These are phyloP conservation scores for Alternaria tenuissima DNA, from an alignment of 2,329 filamentous ascomycete genomes.

Conservation along the genomic window DNA sequence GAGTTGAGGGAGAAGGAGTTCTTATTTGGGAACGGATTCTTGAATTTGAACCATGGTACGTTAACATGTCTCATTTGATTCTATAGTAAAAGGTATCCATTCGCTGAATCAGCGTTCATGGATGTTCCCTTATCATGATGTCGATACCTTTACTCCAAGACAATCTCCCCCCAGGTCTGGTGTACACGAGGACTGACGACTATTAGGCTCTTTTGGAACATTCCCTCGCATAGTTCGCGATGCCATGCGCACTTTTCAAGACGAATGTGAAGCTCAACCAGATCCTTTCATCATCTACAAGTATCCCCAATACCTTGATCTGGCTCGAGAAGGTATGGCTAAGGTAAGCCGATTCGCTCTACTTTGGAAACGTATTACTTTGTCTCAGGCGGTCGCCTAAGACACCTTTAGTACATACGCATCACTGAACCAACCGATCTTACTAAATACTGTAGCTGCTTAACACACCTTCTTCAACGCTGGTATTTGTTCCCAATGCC, in stretches of 20 bases:
- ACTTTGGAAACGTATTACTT: too few relatives aligned
- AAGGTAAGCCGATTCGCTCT: conserved; percentile 16
- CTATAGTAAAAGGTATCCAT: neutral
- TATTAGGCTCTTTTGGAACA: conserved; percentile 77
- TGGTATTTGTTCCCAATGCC: conserved; percentile 84
- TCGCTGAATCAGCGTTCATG: neutral
- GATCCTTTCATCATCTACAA: conserved; percentile 80
- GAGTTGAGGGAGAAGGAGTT: conserved; percentile 69
- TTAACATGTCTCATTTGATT: neutral
- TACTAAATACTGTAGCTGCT: conserved; percentile 59
- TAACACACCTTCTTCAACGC: conserved; percentile 68
- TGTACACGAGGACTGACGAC: neutral
- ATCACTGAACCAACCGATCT: neutral
- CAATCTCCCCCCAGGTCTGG: neutral
- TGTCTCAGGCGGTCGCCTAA: neutral
- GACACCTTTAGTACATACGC: neutral
- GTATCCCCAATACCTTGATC: conserved; percentile 69
- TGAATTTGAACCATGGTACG: conserved; percentile 80
- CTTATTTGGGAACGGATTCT: conserved; percentile 71
- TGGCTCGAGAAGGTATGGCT: conserved; percentile 68
- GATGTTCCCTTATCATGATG: neutral
- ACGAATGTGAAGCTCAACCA: conserved; percentile 70
- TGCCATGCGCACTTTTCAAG: conserved; percentile 70
- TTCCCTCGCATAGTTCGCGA: conserved; percentile 70
- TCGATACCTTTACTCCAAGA: neutral